Conservation (phyloP, 2,329 filamentous ascomycete species). For the Chrysoporthe puriensis region DNA sequence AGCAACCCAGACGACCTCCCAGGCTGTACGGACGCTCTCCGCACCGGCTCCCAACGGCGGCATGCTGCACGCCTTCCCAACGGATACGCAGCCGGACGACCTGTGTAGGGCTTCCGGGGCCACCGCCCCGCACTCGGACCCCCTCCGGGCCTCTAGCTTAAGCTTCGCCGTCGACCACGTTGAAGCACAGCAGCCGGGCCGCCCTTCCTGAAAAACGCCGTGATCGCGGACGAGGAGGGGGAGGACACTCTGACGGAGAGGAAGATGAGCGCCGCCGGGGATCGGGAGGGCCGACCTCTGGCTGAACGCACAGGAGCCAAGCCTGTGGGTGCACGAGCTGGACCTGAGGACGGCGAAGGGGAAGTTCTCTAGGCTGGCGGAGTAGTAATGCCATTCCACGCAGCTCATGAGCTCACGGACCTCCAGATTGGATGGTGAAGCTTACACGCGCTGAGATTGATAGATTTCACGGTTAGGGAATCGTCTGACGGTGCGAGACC, state of each 20-base stretch:
- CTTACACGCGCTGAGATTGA: too few species aligned
- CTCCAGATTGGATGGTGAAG: too few species aligned
- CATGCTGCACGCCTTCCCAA: constrained; percentile 55
- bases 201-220: constrained; percentile 59
- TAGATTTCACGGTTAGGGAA: too few species aligned
- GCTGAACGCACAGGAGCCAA: constrained; percentile 30
- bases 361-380: constrained; percentile 11
- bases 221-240: constrained; percentile 54
- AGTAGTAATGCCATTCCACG: too few species aligned
- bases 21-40: constrained; percentile 46
- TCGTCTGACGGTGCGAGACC: too few species aligned
- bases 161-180: constrained; percentile 60
- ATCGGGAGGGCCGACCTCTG: constrained; percentile 61
- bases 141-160: constrained; percentile 52
- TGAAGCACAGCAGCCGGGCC: constrained; percentile 59
- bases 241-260: constrained; percentile 53
- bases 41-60: constrained; percentile 43
- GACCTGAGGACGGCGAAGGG: constrained; percentile 24
- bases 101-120: constrained; percentile 52
- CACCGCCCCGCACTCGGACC: constrained; percentile 52
- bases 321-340: constrained; percentile 26
- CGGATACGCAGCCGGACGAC: constrained; percentile 51
- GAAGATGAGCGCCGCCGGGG: constrained; percentile 59
- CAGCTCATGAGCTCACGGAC: too few species aligned
- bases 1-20: constrained; percentile 50